Base-by-base conservation (phyloP, 345 rosid species). In the Crucihimalaya himalaica region DNA sequence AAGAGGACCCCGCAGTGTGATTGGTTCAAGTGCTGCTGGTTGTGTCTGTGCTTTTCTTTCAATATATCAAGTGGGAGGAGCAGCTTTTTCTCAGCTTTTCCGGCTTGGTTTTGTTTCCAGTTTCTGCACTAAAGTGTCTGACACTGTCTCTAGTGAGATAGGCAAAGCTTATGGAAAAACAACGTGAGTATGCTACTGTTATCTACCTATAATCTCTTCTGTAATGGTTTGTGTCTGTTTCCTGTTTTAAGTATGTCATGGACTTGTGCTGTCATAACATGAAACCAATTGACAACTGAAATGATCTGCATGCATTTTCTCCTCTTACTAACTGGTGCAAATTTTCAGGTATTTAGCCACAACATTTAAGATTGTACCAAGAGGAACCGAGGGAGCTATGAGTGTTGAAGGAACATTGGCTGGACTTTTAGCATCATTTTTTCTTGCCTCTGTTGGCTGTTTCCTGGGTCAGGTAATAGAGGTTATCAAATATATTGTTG, bases 11-110 rank as follows among this genome's bases (percentile, higher is more conserved):
- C 87, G 94, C 12, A 95, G 98, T 70, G 99, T 95, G 54, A 85
- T 95, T 81, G 99, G 99, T 75, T 95, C 99, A 63, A 95, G 99
- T 82, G 89, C 97, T 70, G 99, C 97, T 55, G 98, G 97, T 35
- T 92, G 98, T 79, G 82, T 90, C 10, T 90, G 97, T 57, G 89
- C 99, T 63, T 82, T 90, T 79, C 87, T 90, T 32, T 82, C 91
- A 0, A 90, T 89, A 72, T 82, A 76, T 72, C 86, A 88, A 60
- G 79, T 82, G 6, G 96, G 98, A 12, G 97, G 96, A 54, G 8
- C 73, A 58, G 83, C 84, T 1, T 85, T 85, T 76, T 63, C 85
- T 50, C 86, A 52, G 43, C 81, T 78, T 42, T 72, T 23, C 91
- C 84, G 59, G 35, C 92, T 95, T 27, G 99, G 99, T 2, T 95